Conservation (phyloP, 2,329 filamentous ascomycete species). For the Microdochium bolleyi region DNA sequence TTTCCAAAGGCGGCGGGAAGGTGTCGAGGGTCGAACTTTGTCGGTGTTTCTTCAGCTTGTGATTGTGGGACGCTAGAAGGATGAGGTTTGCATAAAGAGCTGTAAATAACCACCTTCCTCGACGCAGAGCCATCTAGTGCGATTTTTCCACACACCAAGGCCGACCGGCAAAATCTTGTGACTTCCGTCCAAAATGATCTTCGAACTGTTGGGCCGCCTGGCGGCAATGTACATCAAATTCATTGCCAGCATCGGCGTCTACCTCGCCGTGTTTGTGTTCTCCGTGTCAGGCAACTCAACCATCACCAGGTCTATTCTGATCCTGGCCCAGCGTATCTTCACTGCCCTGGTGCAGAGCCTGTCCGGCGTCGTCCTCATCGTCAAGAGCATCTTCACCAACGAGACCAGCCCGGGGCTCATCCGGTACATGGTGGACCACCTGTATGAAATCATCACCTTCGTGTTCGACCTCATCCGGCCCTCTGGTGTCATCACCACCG, state of each 20-base stretch:
- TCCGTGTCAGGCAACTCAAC: not conserved
- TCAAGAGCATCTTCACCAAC: constrained; percentile 1
- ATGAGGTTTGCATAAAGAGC: too few relatives aligned
- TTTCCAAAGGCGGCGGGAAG: not conserved
- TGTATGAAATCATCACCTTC: not conserved
- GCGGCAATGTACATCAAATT: not conserved
- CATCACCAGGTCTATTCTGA: not conserved
- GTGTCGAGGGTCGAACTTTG: not conserved
- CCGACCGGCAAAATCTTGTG: not conserved
- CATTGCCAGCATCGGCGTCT: not conserved
- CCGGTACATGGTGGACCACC: not conserved
- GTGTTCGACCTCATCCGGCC: not conserved
- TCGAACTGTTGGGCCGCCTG: not conserved
- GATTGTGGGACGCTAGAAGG: not conserved
- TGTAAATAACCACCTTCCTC: not conserved
- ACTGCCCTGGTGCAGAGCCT: not conserved
- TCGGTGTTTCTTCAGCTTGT: not conserved
- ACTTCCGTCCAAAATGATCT: not conserved
- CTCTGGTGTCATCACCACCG: not conserved
- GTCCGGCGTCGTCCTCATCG: not conserved
- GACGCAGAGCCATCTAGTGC: not conserved
- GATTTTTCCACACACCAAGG: not conserved
- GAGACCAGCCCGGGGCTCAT: not conserved
- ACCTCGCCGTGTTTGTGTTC: not conserved
- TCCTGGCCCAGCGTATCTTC: not conserved